Conservation (phyloP, 169 alveolate species). For the Cryptosporidium sp. region DNA sequence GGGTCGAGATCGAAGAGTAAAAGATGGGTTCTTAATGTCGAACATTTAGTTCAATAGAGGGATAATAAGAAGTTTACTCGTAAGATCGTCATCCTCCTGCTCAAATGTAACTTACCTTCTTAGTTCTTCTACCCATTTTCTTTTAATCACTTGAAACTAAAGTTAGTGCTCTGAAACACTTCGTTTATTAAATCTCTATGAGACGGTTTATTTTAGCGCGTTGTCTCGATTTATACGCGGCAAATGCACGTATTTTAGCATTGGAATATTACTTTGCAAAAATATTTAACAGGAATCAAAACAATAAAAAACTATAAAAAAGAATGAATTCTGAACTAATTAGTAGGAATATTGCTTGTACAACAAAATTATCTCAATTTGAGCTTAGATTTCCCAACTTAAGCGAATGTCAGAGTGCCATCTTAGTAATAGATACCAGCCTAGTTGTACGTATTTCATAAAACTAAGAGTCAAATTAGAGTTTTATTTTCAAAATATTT, state of each 20-base stretch:
- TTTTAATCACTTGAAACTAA: not conserved
- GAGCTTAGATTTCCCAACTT: not conserved
- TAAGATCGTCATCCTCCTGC: not conserved
- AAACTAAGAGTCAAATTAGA: not conserved
- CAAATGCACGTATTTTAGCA: not conserved
- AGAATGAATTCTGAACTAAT: not conserved
- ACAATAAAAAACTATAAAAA: not conserved
- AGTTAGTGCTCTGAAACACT: not conserved
- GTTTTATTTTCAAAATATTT: not conserved
- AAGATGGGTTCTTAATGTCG: not conserved
- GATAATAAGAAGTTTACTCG: not conserved
- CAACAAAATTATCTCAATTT: no score
- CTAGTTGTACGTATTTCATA: not conserved
- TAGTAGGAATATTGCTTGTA: no score
- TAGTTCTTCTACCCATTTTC: constrained; percentile 78
- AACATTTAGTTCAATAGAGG: not conserved
- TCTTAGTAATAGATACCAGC: no score
- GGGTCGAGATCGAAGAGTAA: not conserved
- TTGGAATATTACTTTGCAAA: not conserved
- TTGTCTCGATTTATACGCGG: constrained; percentile 31
- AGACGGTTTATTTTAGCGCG: constrained; percentile 44
- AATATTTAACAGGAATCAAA: not conserved
- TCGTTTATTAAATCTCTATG: not conserved
- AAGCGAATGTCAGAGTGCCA: not conserved
- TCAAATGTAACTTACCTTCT: constrained; percentile 63